These are phyloP conservation scores for Huntiella moniliformis DNA, from an alignment of 2,329 filamentous ascomycete species.

Conservation along the genomic window DNA sequence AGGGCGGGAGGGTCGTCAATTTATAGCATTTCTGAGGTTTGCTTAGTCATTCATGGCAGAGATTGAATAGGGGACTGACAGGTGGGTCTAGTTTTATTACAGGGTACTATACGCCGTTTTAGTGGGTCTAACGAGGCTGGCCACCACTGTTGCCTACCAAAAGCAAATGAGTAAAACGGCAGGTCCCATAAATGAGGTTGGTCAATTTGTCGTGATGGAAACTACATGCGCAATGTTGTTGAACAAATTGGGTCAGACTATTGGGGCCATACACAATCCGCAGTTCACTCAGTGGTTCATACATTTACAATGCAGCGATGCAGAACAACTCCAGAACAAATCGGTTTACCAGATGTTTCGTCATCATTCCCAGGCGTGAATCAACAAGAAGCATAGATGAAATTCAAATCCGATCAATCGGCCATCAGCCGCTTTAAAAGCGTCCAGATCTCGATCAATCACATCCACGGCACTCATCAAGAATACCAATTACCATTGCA, in stretches of 20 bases:
- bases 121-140: too few relatives aligned
- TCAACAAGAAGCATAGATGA: not conserved
- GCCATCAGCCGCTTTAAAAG: not conserved
- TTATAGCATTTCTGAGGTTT: constrained; percentile 18
- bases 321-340: constrained; percentile 8
- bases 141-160: too few relatives aligned
- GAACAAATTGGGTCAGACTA: constrained; percentile 5
- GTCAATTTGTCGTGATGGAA: too few relatives aligned
- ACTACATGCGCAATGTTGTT: not conserved
- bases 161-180: too few relatives aligned
- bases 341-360: constrained; percentile 12
- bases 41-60: too few relatives aligned
- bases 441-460: constrained; percentile 1
- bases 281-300: constrained; percentile 9
- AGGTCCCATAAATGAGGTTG: too few relatives aligned
- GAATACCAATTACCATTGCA: not conserved
- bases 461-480: not conserved
- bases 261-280: constrained; percentile 7
- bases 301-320: not conserved
- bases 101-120: too few relatives aligned
- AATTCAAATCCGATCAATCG: not conserved
- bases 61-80: not conserved
- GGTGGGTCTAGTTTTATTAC: not conserved
- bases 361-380: constrained; percentile 6
- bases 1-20: constrained; percentile 13